Base-by-base conservation (phyloP, 148 eudicot species). In the Diospyros lotus region DNA sequence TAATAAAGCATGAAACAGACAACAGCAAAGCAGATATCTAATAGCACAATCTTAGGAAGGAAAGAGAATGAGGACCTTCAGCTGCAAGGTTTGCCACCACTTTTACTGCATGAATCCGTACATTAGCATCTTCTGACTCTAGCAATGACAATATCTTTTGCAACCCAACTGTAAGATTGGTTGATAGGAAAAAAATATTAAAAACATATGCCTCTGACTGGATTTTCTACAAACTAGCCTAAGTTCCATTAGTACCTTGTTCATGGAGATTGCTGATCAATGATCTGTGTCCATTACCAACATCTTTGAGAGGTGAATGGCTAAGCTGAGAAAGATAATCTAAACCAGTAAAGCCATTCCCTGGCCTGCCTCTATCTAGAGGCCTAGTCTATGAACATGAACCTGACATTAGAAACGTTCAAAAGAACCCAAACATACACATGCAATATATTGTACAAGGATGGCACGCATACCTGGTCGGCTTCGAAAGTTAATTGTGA, bases 11-110 rank as follows among this genome's bases (percentile, higher is more conserved):
- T 70, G 50, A 70, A 67, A 39, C 6, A 11, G 15, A 43, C 28
- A 15, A 42, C 43, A 12, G 10, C 0, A 11, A 9, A 71, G 52
- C 28, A 28, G 28, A 41, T 55, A 54, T 8, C 18, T 58, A 52
- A 58, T 72, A 14, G 72, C 44, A 52, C 28, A 28, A 55, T 55
- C 12, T 55, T 5, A 58, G 53, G 15, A 59, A 73, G 66, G 68
- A 56, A 60, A 15, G 75, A 67, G 64, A 79, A 70, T 76, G 45
- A 79, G 76, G 64, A 93, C 98, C 98, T 94, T 94, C 98, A 73
- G 98, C 98, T 64, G 98, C 98, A 77, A 94, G 90, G 84, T 94
- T 94, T 73, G 98, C 98, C 76, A 94, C 97, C 52, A 94, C 93
- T 80, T 94, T 94, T 71, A 92, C 98, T 73, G 98, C 98, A 86